Conservation (phyloP, 2,329 filamentous ascomycete genomes). For the Sclerotinia trifoliorum region DNA sequence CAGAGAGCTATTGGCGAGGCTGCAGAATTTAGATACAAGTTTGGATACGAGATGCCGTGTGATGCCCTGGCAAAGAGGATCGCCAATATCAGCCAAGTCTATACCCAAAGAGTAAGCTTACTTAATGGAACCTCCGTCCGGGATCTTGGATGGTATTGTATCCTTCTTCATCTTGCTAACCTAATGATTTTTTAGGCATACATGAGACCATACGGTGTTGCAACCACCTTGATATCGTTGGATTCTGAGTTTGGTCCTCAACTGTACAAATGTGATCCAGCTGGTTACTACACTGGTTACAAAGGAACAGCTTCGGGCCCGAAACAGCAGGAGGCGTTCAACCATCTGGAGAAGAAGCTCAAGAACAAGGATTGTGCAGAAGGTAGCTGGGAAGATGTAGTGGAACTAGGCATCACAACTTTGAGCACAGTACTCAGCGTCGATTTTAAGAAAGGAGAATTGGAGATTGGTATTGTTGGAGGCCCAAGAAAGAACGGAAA, state of each 20-base stretch:
- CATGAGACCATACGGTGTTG: conserved; percentile 96
- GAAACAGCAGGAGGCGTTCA: conserved; percentile 98
- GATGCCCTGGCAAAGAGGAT: conserved; percentile 94
- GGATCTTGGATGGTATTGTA: conserved; percentile 38
- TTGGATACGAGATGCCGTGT: conserved; percentile 98
- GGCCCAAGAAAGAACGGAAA: conserved; percentile 79
- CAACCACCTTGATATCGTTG: conserved; percentile 90
- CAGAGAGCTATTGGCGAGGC: conserved; percentile 93
- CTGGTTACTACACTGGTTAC: conserved; percentile 97
- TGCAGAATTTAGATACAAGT: conserved; percentile 98
- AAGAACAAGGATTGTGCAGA: conserved; percentile 97
- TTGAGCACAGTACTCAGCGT: conserved; percentile 96
- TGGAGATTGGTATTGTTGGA: conserved; percentile 96
- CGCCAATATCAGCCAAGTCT: conserved; percentile 99
- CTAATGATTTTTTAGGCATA: conserved; percentile 63
- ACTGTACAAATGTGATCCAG: conserved; percentile 97
- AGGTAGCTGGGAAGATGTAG: conserved; percentile 94
- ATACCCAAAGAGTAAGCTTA: conserved; percentile 82
- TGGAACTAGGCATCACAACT: conserved; percentile 93
- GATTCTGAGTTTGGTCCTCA: conserved; percentile 91
- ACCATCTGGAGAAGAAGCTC: conserved; percentile 98
- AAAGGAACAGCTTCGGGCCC: conserved; percentile 96
- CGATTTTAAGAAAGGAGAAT: conserved; percentile 99
- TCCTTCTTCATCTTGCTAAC: conserved; percentile 23
- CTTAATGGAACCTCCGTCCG: conserved; percentile 25